Base-by-base conservation (phyloP, 345 rosid genomes). In the Clausena lansium region DNA sequence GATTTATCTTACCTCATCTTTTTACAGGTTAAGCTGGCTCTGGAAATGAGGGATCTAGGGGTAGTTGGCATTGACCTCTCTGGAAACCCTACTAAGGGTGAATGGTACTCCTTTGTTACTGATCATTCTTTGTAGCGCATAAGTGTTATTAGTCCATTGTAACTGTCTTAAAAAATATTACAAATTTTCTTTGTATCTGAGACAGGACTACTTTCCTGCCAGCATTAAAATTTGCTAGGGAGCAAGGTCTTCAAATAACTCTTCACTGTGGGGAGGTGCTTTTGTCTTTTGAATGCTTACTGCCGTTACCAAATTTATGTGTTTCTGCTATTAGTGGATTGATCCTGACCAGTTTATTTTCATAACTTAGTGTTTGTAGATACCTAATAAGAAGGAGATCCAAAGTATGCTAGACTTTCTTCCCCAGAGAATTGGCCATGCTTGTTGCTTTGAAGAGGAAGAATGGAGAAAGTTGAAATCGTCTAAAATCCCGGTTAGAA, bases 231-330 rank as follows among this genome's bases (percentile, higher is more conserved):
- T 87, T 87, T 45, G 98, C 99, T 25, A 82, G 84, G 84, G 92
- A 91, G 78, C 93, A 87, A 75, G 98, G 91, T 70, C 95, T 96
- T 73, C 70, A 77, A 69, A 81, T 91, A 74, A 92, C 98, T 81
- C 97, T 96, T 86, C 99, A 96, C 77, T 94, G 98, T 76, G 98
- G 99, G 81, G 99, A 96, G 97, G 98, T 96, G 79, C 74, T 2
- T 64, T 80, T 80, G 20, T 38, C 69, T 81, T 84, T 78, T 75
- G 68, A 62, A 60, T 61, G 70, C 74, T 17, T 57, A 14, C 1
- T 11, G 1, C 5, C 55, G 6, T 69, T 62, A 55, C 7, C 6
- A 6, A 33, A 65, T 70, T 30, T 65, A 50, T 27, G 30, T 78
- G 41, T 54, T 74, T 79, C 68, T 32, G 38, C 59, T 60, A 35